Evolutionary conservation across 441 rosid species (phyloP).

Genomic region (Macaranga tanarius): DNA sequence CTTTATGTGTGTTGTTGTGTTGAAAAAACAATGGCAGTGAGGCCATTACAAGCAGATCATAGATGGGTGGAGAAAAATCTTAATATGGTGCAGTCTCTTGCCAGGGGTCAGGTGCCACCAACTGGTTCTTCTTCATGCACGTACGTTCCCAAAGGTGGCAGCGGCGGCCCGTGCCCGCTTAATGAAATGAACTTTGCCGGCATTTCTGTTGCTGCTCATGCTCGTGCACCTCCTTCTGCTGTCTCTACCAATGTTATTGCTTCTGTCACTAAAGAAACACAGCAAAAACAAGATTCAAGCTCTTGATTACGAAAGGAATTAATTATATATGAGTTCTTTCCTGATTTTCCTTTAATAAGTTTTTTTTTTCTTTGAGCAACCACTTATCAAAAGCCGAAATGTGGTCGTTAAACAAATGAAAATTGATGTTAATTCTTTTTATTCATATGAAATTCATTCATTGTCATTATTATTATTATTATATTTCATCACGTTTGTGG

Average conservation of each 20-base stretch:
- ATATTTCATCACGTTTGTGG: no score
- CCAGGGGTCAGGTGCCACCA: slow-evolving; percentile 41
- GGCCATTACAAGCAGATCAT: slow-evolving; percentile 29
- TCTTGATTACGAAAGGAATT: background rate
- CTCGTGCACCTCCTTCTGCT: background rate
- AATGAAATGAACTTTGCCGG: slow-evolving; percentile 29
- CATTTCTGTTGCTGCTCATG: background rate
- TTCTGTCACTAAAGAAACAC: background rate
- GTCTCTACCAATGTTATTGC: background rate
- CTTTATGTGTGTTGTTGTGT: slow-evolving; percentile 5
- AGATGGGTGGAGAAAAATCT: slow-evolving; percentile 6
- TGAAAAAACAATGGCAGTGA: slow-evolving; percentile 23
- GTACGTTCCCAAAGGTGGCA: slow-evolving; percentile 26
- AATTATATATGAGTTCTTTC: background rate
- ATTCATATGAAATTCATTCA: background rate
- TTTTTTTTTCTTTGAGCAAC: background rate
- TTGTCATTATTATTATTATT: background rate
- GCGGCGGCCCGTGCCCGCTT: slow-evolving; percentile 38
- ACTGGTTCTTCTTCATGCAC: slow-evolving; percentile 36
- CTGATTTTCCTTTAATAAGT: background rate
- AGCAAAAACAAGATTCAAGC: slow-evolving; percentile 16
- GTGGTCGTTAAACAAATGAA: background rate
- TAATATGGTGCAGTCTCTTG: slow-evolving; percentile 31
- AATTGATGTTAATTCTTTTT: background rate
- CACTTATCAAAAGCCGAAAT: background rate